These are phyloP conservation scores for Tylopilus vinaceipallidus DNA, from an alignment of 768 basidiomycete species.

Conservation along the genomic window DNA sequence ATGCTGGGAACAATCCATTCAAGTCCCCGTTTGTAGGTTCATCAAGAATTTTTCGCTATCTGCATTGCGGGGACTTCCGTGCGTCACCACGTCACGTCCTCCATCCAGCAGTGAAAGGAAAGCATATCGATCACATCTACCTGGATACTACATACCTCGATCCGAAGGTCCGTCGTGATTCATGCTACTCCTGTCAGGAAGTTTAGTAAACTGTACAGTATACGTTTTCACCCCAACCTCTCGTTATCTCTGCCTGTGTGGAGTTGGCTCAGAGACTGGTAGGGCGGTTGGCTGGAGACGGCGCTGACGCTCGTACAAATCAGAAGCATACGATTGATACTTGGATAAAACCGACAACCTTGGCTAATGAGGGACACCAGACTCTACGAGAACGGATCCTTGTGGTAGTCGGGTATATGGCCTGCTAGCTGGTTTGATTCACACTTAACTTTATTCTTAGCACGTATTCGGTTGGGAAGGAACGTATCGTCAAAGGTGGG, in stretches of 20 bases:
- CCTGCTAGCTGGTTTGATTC: not conserved
- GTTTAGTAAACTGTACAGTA: slow-evolving; percentile 48
- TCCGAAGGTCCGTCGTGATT: slow-evolving; percentile 56
- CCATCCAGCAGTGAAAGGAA: slow-evolving; percentile 82
- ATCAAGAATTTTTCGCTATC: slow-evolving; percentile 71
- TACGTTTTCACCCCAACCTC: slow-evolving; percentile 92
- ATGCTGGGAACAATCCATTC: slow-evolving; percentile 83
- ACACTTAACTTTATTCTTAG: slow-evolving; percentile 37
- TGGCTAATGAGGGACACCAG: slow-evolving; percentile 34
- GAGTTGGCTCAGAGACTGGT: slow-evolving; percentile 67
- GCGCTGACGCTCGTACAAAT: slow-evolving; percentile 22
- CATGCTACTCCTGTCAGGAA: not conserved
- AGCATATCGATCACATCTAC: slow-evolving; percentile 83
- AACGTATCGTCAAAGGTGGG: slow-evolving; percentile 92
- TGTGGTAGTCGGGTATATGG: slow-evolving; percentile 68
- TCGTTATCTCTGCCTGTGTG: slow-evolving; percentile 91
- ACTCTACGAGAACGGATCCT: slow-evolving; percentile 42
- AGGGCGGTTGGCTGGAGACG: slow-evolving; percentile 35
- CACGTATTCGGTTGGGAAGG: slow-evolving; percentile 97
- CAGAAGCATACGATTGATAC: slow-evolving; percentile 43
- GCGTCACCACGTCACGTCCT: slow-evolving; percentile 85
- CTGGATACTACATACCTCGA: slow-evolving; percentile 96
- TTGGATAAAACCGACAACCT: slow-evolving; percentile 44
- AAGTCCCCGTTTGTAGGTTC: slow-evolving; percentile 72
- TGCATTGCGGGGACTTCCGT: slow-evolving; percentile 94